Base-by-base conservation (phyloP, 495 filamentous ascomycete genomes). In the Penicillium canariense region DNA sequence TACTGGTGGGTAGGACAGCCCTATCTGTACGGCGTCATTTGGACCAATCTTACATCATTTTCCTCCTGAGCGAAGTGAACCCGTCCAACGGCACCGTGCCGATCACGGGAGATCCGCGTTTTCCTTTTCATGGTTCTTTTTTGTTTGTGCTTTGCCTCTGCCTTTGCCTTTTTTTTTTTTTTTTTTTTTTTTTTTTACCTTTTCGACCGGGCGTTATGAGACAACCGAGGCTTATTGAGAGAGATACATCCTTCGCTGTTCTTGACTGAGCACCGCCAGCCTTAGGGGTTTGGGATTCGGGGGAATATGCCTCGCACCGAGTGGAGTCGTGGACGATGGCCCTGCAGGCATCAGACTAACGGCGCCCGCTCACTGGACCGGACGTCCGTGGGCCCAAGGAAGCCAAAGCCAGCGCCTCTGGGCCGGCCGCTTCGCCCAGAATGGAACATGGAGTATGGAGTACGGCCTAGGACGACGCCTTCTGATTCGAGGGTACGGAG, bases 91-190 rank as follows among this genome's bases (percentile, higher is more conserved):
- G 48, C 39, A 15, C 20, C 23, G 12, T 38, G 59, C 30, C 60
- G 60, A 63, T 59, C 56, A 60, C 56, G 60, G 56, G 60, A 63
- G 56, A 59, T 63, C 56, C 48, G 52, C 60, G 32, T 31, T 48
- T 42, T 42, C 14, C 15, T 11, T 42, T 42, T 42, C 18, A 43
- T 27, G 22, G 30, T 18, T 12, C 17, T n/a, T 22, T 34, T 15
- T 46, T 25, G 3, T 27, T 34, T 20, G 40, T 39, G 25, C 2
- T 18, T 34, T 30, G 9, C 28, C 36, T 25, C 20, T 44, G 30
- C 30, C 12, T 32, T 32, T 32, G 30, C 28, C 31, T 15, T 20
- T 46, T 0, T 30, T 46, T 46, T 10, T 30, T 30, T 46, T 30
- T 46, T 30, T 46, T 11, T 30, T 17, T 28, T 2, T 5, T 46